A percentile compares a stretch with the other conserved stretches of the same genome.
These are phyloP conservation scores for Hypoxylon sp. DNA, from an alignment of 2,329 filamentous ascomycete species.

Conservation along the genomic window DNA sequence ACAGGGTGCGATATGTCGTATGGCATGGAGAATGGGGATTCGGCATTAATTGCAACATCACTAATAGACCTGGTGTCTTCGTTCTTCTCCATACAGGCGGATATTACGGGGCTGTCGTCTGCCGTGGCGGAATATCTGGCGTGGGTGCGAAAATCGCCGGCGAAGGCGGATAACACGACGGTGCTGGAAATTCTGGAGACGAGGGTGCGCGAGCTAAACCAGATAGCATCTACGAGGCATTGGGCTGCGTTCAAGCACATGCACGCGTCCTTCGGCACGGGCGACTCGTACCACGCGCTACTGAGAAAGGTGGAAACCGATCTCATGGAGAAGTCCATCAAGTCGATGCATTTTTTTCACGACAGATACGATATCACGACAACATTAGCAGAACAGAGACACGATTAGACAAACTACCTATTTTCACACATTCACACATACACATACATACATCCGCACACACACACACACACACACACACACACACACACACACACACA, in stretches of 20 bases:
- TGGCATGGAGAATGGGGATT: neutral
- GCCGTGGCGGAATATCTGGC: conserved; percentile 6
- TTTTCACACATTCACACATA: too few relatives aligned
- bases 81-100: conserved; percentile 1
- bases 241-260: conserved; percentile 3
- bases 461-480: too few relatives aligned
- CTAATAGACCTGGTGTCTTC: neutral
- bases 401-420: neutral
- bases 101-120: conserved; percentile 1
- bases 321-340: neutral
- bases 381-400: neutral
- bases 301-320: neutral
- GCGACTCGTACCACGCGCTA: neutral
- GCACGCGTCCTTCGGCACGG: neutral
- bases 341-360: conserved; percentile 1
- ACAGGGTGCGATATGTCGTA: neutral
- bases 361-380: conserved; percentile 2
- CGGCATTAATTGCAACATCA: neutral
- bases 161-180: neutral
- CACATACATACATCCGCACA: too few relatives aligned
- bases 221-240: neutral
- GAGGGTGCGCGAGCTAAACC: conserved; percentile 2
- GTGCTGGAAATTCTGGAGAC: conserved; percentile 4
- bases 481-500: too few relatives aligned
- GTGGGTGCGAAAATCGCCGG: conserved; percentile 1